Conservation (phyloP, 2,329 filamentous ascomycete genomes). For the Arthrinium puccinioides region DNA sequence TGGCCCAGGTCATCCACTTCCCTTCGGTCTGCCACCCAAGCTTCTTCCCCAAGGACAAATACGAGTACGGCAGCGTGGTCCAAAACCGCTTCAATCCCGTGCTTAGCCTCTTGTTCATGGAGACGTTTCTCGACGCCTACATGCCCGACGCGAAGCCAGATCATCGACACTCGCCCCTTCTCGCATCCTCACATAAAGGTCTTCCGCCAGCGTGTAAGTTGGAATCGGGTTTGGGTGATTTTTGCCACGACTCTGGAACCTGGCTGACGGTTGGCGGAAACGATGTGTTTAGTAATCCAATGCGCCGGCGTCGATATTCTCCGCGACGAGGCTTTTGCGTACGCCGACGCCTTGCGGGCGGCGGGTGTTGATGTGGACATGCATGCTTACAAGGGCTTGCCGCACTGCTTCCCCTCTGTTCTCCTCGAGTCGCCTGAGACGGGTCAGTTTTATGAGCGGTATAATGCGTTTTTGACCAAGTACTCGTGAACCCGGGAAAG, state of each 20-base stretch:
- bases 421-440: conserved; percentile 10
- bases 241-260: no score
- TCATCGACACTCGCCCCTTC: conserved; percentile 22
- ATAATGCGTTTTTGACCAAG: conserved; percentile 10
- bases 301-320: conserved; percentile 26
- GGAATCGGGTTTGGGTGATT: no score
- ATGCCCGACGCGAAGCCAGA: conserved; percentile 16
- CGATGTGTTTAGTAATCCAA: conserved; percentile 26
- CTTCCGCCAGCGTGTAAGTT: conserved; percentile 26
- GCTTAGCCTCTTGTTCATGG: conserved; percentile 19
- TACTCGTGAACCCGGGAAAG: no score
- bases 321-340: conserved; percentile 31
- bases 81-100: conserved; percentile 25
- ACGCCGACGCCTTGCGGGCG: conserved; percentile 24
- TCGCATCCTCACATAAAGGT: conserved; percentile 21
- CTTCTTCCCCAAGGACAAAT: conserved; percentile 23
- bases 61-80: conserved; percentile 26
- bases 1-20: conserved; percentile 26
- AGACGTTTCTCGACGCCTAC: conserved; percentile 28
- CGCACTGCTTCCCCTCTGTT: conserved; percentile 24
- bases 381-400: conserved; percentile 25
- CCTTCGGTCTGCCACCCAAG: conserved; percentile 28
- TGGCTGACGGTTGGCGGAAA: no score
- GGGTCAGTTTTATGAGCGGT: conserved; percentile 11
- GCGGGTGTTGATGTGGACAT: conserved; percentile 24